These are phyloP conservation scores for Fusarium succisae DNA, from an alignment of 2,329 filamentous ascomycete genomes.

Conservation along the genomic window DNA sequence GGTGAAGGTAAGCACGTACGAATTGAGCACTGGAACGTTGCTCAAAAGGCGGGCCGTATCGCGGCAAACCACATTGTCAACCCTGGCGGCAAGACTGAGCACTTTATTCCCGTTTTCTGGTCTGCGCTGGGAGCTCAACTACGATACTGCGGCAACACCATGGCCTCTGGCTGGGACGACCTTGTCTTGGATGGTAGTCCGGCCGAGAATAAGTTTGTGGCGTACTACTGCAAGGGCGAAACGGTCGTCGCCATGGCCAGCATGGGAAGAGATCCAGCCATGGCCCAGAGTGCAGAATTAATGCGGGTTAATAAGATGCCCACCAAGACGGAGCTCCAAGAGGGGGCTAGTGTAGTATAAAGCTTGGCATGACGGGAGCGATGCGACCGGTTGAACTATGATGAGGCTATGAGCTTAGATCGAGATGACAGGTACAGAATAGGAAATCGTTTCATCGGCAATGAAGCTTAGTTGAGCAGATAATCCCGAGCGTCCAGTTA, in stretches of 20 bases:
- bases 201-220: conserved; percentile 82
- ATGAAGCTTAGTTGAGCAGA: conserved; percentile 1
- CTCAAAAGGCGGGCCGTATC: conserved; percentile 87
- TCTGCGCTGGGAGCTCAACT: conserved; percentile 89
- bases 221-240: conserved; percentile 88
- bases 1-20: conserved; percentile 77
- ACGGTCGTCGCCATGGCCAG: conserved; percentile 88
- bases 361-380: conserved; percentile 46
- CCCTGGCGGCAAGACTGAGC: conserved; percentile 67
- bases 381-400: conserved; percentile 2
- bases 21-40: conserved; percentile 99
- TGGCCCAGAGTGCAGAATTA: conserved; percentile 83
- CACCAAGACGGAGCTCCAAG: conserved; percentile 77
- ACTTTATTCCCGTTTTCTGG: conserved; percentile 97
- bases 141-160: conserved; percentile 90
- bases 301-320: conserved; percentile 88
- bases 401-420: conserved; percentile 14
- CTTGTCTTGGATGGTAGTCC: conserved; percentile 81
- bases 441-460: conserved; percentile 18
- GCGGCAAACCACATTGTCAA: conserved; percentile 82
- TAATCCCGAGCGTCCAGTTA: conserved; percentile 5
- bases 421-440: conserved; percentile 21
- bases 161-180: conserved; percentile 80
- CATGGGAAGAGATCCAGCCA: conserved; percentile 89
- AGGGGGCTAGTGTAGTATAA: conserved; percentile 63